Evolutionary conservation across 2,329 filamentous ascomycete species (phyloP), one percentile per base, ranked within the genome.

Genomic region (Diaporthe ilicicola): DNA sequence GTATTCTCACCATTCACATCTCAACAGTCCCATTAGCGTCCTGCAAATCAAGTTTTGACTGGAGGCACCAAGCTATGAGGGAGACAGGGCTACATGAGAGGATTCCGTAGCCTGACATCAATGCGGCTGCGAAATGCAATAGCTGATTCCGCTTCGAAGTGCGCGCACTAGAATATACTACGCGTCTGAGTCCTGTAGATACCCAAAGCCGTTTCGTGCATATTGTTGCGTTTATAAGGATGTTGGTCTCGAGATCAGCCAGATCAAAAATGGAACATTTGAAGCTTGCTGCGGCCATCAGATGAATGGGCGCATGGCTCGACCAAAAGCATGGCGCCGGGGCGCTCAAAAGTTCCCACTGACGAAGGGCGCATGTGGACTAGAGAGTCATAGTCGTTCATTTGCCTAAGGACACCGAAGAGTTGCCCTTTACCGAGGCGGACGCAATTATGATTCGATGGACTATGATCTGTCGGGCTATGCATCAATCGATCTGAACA

Each of bases 351-450:
- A 32, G 3, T 24, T 19, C 24, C 12, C 6, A 61, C 3, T 22
- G 56, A 32, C 10, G 19, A 32, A 17, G 19, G n/a, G n/a, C n/a
- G n/a, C n/a, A n/a, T 1, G 15, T 32, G 17, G 2, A 10, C 2
- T 17, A 2, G 0, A 9, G 0, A 9, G 2, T 22, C n/a, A 3
- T 10, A 12, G 17, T 0, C 2, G 17, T 46, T 22, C 5, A 32
- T 22, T 7, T n/a, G 24, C 19, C 22, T 10, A 32, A 8, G 8
- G 4, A 5, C 2, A 10, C 4, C 15, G 9, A 4, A 29, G 19
- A 32, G 10, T 24, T 37, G 5, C 42, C 8, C 5, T 32, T 24
- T 1, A 22, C 17, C 24, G 19, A 13, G 54, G 9, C 4, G n/a
- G 9, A 22, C 2, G 10, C 17, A 4, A n/a, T 39, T 22, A 4